Percentiles rank a stretch among this genome's conserved stretches.
Evolutionary conservation across 2,329 filamentous ascomycete genomes (phyloP).

Genomic region (Boeremia exigua): DNA sequence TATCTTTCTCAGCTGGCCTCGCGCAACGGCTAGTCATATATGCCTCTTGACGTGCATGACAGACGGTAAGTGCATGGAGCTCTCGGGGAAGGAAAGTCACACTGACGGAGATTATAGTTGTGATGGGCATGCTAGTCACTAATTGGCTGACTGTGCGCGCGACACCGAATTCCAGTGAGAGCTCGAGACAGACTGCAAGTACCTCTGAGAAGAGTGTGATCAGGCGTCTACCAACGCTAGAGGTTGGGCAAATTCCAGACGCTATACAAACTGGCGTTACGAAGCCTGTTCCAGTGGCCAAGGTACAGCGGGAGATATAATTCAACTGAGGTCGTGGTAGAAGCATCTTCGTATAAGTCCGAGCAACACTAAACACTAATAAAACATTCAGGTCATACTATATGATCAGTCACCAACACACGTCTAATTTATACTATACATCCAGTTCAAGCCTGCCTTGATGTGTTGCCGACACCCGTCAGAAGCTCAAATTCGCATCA

Average conservation of each 20-base stretch:
- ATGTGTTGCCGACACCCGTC: too few relatives aligned
- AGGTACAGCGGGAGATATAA: background rate
- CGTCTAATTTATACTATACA: too few relatives aligned
- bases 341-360: too few relatives aligned
- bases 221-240: background rate
- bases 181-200: background rate
- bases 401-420: too few relatives aligned
- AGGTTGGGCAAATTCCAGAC: background rate
- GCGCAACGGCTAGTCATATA: slow-evolving; percentile 42
- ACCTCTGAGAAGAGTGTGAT: slow-evolving; percentile 1
- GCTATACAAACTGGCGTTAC: background rate
- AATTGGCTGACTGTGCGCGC: slow-evolving; percentile 29
- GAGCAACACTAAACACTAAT: too few relatives aligned
- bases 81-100: background rate
- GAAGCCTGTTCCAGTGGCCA: background rate
- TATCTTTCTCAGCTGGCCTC: slow-evolving; percentile 34
- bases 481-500: background rate
- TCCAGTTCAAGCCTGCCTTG: too few relatives aligned
- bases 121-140: slow-evolving; percentile 26
- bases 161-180: background rate
- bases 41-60: slow-evolving; percentile 48
- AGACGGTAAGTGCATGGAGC: slow-evolving; percentile 41
- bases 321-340: too few relatives aligned
- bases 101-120: slow-evolving; percentile 18
- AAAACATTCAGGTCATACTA: too few relatives aligned